phyloP scores from a whole-genome alignment of 164 flowering plant genomes.

The Echeveria elegans region DNA sequence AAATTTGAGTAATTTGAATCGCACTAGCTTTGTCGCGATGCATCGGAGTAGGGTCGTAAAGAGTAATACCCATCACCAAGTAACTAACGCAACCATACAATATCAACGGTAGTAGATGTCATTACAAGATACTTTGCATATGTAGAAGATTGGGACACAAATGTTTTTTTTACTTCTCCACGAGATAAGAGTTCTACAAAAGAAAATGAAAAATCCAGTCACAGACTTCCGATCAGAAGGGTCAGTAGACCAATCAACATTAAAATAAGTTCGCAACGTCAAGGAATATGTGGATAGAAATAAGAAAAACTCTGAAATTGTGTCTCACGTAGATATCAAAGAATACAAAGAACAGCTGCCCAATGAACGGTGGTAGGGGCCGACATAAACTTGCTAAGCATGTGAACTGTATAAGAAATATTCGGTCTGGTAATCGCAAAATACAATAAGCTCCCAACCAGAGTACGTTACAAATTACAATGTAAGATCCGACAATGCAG shows the following conservation, averaged over 20 bases:
- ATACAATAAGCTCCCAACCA: conserved; percentile 2
- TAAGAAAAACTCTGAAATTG: not conserved
- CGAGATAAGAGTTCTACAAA: no score
- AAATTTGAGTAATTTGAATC: not conserved
- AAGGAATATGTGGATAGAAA: no score
- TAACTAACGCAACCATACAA: not conserved
- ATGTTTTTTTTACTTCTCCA: no score
- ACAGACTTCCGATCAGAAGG: not conserved
- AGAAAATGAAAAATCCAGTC: not conserved
- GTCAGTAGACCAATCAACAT: not conserved
- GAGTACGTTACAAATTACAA: conserved; percentile 1
- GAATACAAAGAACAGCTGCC: conserved; percentile 2
- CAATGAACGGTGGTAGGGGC: conserved; percentile 5
- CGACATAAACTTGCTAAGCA: not conserved
- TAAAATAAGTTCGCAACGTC: not conserved
- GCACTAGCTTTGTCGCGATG: not conserved
- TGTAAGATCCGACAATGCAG: not conserved
- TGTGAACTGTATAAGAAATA: not conserved
- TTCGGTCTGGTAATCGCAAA: not conserved
- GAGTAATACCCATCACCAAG: not conserved
- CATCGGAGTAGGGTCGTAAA: not conserved
- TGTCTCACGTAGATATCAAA: not conserved
- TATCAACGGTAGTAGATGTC: not conserved
- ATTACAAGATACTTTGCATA: not conserved
- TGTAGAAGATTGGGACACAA: not conserved